Evolutionary conservation across 306 rosid species (phyloP), one percentile per base, ranked within the genome.

Genomic region (Crataegus laevigata): DNA sequence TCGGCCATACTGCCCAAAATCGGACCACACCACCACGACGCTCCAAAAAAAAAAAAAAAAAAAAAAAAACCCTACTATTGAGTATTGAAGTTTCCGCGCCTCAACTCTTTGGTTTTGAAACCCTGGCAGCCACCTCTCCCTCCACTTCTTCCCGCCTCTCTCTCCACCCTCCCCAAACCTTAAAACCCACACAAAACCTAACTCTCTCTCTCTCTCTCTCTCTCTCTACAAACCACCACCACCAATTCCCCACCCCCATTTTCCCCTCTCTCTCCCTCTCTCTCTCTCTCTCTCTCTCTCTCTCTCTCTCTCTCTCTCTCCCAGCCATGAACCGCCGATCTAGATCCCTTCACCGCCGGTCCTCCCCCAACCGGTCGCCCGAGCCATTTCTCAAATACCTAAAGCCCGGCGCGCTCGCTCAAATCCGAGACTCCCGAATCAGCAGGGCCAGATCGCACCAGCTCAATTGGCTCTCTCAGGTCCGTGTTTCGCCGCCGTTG

Each of bases 381-480:
- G 81, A 84, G 67, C 78, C 90, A 4, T 88, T 85, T 40, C 92
- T 91, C 82, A 89, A 78, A 79, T 93, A 79, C 68, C 98, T 93
- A 36, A 93, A 89, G 61, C 98, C 98, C 1, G 98, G 98, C 0
- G 91, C 96, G 0, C 91, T 93, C 1, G 98, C 98, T 2, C 91
- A 84, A 40, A 88, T 93, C 81, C 94, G 98, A 10, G 97, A 93
- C 82, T 93, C 96, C 7, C 81, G 88, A 25, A 91, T 87, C 79
- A 91, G 83, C 75, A 91, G 77, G 68, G 91, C 96, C 64, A 84
- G 92, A 67, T 85, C 93, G 59, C 87, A 85, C 78, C 80, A 88
- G 2, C 50, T 67, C 66, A 76, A 58, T 43, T 77, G 51, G 66
- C 51, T 58, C 32, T 77, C 61, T 45, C 89, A 83, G 87, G 85